Conservation (phyloP, 768 basidiomycete genomes). For the Kwoniella europaea region DNA sequence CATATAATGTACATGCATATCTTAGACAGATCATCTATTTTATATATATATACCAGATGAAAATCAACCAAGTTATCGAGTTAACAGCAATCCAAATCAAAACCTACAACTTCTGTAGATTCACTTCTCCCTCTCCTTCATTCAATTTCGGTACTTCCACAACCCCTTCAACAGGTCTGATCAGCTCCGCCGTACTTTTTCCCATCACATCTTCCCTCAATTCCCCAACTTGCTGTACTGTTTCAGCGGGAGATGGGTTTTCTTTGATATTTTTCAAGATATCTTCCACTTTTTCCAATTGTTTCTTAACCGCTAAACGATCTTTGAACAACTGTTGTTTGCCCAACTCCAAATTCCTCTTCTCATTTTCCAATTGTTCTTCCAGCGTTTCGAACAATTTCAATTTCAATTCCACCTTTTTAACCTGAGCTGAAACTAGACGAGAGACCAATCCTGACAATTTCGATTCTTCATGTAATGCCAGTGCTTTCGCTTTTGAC, state of each 20-base stretch:
- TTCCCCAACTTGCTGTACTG: neutral
- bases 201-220: conserved; percentile 7
- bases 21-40: neutral
- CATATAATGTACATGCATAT: conserved; percentile 8
- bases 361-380: conserved; percentile 86
- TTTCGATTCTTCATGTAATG: conserved; percentile 78
- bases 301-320: conserved; percentile 59
- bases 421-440: conserved; percentile 75
- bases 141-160: neutral
- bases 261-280: conserved; percentile 46
- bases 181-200: conserved; percentile 2
- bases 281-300: conserved; percentile 51
- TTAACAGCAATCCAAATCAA: too few species aligned
- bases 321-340: conserved; percentile 80
- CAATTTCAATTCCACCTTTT: conserved; percentile 93
- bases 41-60: neutral
- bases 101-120: conserved; percentile 13
- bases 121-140: neutral
- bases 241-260: conserved; percentile 5
- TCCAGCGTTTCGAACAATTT: conserved; percentile 95
- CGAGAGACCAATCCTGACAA: conserved; percentile 75
- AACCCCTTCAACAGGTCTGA: conserved; percentile 1
- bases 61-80: neutral
- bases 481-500: conserved; percentile 78
- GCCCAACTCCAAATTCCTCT: conserved; percentile 79